Percentiles rank a stretch among this genome's conserved stretches.
Conservation (phyloP, 2,329 filamentous ascomycete species). For the Verticillium dahliae region DNA sequence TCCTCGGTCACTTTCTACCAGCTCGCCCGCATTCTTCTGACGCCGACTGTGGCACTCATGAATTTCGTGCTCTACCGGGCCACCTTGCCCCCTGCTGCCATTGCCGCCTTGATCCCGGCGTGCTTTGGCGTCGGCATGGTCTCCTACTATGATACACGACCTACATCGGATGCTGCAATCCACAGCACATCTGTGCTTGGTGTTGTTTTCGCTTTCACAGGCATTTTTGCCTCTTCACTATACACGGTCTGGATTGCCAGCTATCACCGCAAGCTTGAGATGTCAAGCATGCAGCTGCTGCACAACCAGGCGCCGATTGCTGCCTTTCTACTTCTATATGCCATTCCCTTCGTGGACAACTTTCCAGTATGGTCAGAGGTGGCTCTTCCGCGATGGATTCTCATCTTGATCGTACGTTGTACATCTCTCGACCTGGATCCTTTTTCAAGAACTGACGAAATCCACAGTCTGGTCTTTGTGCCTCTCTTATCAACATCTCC, state of each 20-base stretch:
- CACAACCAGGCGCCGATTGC: slow-evolving; percentile 62
- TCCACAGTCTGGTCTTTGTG: slow-evolving; percentile 52
- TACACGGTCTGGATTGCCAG: slow-evolving; percentile 65
- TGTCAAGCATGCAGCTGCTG: slow-evolving; percentile 63
- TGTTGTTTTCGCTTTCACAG: slow-evolving; percentile 57
- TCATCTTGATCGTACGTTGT: slow-evolving; percentile 50
- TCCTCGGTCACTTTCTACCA: slow-evolving; percentile 67
- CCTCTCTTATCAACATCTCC: slow-evolving; percentile 58
- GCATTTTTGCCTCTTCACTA: slow-evolving; percentile 58
- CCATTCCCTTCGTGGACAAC: slow-evolving; percentile 59
- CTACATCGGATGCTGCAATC: slow-evolving; percentile 35
- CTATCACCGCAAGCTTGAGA: slow-evolving; percentile 58
- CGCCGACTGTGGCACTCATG: slow-evolving; percentile 58
- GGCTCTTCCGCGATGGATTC: slow-evolving; percentile 42
- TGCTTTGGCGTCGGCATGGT: slow-evolving; percentile 60
- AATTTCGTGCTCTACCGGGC: slow-evolving; percentile 56
- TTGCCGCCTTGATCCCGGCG: slow-evolving; percentile 50
- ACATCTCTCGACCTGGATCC: background rate
- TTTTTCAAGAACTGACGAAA: slow-evolving; percentile 9
- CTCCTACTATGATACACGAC: slow-evolving; percentile 61
- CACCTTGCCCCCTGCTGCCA: slow-evolving; percentile 46
- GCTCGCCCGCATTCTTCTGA: slow-evolving; percentile 60
- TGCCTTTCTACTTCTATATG: slow-evolving; percentile 55
- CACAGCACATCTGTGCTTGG: slow-evolving; percentile 52
- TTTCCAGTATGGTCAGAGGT: slow-evolving; percentile 52